phyloP scores from a whole-genome alignment of 1,284 basidiomycete species.

The Cryptococcus floricola region DNA sequence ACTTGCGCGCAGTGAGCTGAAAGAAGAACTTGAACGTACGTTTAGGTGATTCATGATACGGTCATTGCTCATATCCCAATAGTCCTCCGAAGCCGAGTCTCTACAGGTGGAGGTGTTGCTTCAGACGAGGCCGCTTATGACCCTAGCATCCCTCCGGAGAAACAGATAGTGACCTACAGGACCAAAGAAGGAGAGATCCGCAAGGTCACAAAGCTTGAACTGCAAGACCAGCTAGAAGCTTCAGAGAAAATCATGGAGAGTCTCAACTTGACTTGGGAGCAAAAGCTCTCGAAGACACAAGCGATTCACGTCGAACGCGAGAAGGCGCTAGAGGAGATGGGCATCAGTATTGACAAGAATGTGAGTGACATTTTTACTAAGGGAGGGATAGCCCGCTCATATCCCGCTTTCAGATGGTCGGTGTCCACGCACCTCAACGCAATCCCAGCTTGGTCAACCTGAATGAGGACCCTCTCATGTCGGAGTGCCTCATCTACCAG shows the following conservation, averaged over 20 bases:
- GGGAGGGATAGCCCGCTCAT: background rate
- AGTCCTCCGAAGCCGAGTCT: constrained; percentile 37
- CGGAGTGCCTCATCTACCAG: constrained; percentile 82
- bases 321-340: constrained; percentile 92
- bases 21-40: constrained; percentile 90
- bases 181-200: constrained; percentile 91
- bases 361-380: constrained; percentile 25
- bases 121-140: constrained; percentile 75
- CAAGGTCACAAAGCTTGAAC: constrained; percentile 92
- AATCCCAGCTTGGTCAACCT: constrained; percentile 95
- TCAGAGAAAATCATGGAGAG: constrained; percentile 96
- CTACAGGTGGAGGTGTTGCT: constrained; percentile 52
- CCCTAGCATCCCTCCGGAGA: constrained; percentile 81
- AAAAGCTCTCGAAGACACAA: constrained; percentile 86
- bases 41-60: background rate
- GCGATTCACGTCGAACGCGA: constrained; percentile 95
- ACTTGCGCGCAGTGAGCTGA: constrained; percentile 79
- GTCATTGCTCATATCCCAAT: constrained; percentile 2
- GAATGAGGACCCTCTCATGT: constrained; percentile 65
- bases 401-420: constrained; percentile 27
- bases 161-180: constrained; percentile 92
- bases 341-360: constrained; percentile 95
- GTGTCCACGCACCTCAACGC: constrained; percentile 97
- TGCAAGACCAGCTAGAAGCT: constrained; percentile 93
- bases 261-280: constrained; percentile 96